Evolutionary conservation across 164 flowering plant species (phyloP).

Genomic region (Akebia trifoliata): DNA sequence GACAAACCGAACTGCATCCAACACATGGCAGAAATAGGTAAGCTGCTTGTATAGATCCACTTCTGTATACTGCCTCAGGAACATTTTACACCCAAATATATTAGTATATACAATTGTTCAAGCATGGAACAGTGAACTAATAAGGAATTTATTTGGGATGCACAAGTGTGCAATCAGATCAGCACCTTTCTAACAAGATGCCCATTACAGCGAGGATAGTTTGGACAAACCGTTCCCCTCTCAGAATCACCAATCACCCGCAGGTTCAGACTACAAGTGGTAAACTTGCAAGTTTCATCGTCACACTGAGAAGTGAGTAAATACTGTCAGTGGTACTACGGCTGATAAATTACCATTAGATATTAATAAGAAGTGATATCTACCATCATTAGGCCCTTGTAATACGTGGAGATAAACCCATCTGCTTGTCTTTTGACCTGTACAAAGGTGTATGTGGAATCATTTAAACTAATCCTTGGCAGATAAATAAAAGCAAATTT

Average conservation of each 20-base stretch:
- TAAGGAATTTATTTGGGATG: neutral
- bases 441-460: constrained; percentile 3
- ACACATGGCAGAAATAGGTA: constrained; percentile 65
- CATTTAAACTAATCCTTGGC: neutral
- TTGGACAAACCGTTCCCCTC: constrained; percentile 87
- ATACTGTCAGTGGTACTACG: no score
- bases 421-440: constrained; percentile 94
- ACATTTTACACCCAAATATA: neutral
- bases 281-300: constrained; percentile 87
- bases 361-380: neutral
- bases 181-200: constrained; percentile 74
- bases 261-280: constrained; percentile 68
- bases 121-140: neutral
- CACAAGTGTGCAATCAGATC: neutral
- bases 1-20: constrained; percentile 65
- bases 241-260: constrained; percentile 75
- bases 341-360: neutral
- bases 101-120: no score
- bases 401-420: constrained; percentile 65
- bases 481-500: neutral
- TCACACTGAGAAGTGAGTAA: constrained; percentile 61
- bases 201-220: constrained; percentile 90
- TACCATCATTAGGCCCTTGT: constrained; percentile 79
- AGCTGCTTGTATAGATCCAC: constrained; percentile 91
- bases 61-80: constrained; percentile 63